Base-by-base conservation (phyloP, 2,329 filamentous ascomycete genomes). In the Stagonosporopsis rhizophila region DNA sequence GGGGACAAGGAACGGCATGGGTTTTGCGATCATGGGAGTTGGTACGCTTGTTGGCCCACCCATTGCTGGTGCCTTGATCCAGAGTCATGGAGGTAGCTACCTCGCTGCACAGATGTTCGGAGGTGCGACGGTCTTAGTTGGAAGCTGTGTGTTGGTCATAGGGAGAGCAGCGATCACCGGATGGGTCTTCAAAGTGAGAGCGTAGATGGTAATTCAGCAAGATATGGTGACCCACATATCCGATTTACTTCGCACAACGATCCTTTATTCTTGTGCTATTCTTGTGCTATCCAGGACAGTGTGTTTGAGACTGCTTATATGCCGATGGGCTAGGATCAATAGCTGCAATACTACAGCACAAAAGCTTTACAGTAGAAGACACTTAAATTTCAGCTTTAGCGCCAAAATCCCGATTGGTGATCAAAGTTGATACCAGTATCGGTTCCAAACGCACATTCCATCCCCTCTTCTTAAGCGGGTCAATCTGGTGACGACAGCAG, bases 1-100 rank as follows among this genome's bases (percentile, higher is more conserved):
- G 0, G 80, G 80, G 0, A 77, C 79, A 2, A 69, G 80, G 15
- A 78, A 81, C 60, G 81, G 81, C 0, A 81, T 82, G 77, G 78
- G 79, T 0, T 80, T 82, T 52, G 75, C 73, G 0, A 72, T 81
- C 23, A 76, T 81, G 11, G 78, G 77, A 8, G 62, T 82, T 25
- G 78, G 78, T 0, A 75, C 72, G 17, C 66, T 82, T 35, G 78
- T 78, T 3, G 80, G 80, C 0, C 79, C 80, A 6, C 78, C 80
- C 0, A 73, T 82, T 56, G 80, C 79, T 1, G 80, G 81, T 4
- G 78, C 78, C 0, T 44, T 82, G 51, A 78, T 82, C 7, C 72
- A 78, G 42, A 66, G 62, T 9, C 61, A 70, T 22, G 68, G 72
- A 12, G 80, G 80, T 0, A 65, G 67, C 1, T 83, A 81, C 66